Evolutionary conservation across 352 stramenopile genomes (phyloP), one percentile per base, ranked within the genome.

Genomic region (Globisporangium ultimum): DNA sequence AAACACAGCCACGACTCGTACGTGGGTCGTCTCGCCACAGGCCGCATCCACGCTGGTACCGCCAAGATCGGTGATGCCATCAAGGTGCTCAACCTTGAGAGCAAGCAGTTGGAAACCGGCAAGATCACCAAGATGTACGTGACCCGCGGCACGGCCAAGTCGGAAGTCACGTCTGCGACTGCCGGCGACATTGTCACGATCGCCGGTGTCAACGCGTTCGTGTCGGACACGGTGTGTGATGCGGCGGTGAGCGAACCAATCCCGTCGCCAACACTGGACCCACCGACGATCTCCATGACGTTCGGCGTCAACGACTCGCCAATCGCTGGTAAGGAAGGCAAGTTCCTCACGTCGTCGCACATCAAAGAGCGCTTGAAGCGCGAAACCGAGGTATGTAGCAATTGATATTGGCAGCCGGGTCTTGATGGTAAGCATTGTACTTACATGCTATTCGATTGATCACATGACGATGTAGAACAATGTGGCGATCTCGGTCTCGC

Each of bases 271-370:
- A 89, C 96, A 48, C 76, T 99, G 28, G 91, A 97, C 53, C 97
- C 97, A 48, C 96, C 97, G 8, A 99, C 97, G n/a, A 91, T 99
- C 55, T 97, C 87, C 21, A 99, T 99, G 92, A 97, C 97, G 48
- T 99, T 99, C 77, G 87, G 94, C 47, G 94, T 98, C 11, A 99
- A 99, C 73, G 95, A 98, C 70, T 97, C 91, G 22, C 97, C 97
- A 15, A 91, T 99, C 22, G 87, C 88, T 47, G 92, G 97, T 64
- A 95, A 93, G 71, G 96, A 99, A 61, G 97, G 96, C 55, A 98
- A 98, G 60, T 98, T 98, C 61, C 80, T 99, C 40, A 99, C 97
- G 18, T 98, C 91, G 60, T 91, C 88, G 54, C 84, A 97, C 66
- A 96, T 99, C 51, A 95, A 97, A 68, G 82, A 97, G 48, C 81